Evolutionary conservation across 306 rosid species (phyloP).

Genomic region (Rubus idaeus): DNA sequence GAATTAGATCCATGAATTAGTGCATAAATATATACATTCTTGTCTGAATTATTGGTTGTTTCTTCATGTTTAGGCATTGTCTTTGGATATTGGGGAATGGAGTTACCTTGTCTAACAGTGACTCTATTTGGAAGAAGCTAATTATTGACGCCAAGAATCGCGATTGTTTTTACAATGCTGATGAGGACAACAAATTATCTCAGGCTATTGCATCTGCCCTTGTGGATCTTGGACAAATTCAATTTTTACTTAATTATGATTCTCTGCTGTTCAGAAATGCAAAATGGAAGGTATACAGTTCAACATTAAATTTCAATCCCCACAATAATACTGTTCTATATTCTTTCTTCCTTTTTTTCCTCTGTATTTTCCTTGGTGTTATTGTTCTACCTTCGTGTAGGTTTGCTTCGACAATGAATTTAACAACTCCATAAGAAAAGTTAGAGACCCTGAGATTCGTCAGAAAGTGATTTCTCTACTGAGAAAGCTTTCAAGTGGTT

Average conservation of each 20-base stretch:
- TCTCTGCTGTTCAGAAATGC: not conserved
- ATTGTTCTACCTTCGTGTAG: not conserved
- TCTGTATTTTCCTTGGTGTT: not conserved
- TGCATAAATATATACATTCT: not conserved
- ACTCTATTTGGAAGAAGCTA: conserved; percentile 36
- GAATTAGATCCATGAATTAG: not conserved
- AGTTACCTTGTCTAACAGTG: conserved; percentile 23
- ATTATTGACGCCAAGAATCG: conserved; percentile 38
- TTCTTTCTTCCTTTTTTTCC: no score
- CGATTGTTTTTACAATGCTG: conserved; percentile 29
- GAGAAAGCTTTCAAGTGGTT: not conserved
- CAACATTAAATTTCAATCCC: not conserved
- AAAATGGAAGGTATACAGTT: not conserved
- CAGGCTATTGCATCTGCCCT: conserved; percentile 23
- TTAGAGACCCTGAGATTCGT: not conserved
- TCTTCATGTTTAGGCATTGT: conserved; percentile 26
- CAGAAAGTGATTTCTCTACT: not conserved
- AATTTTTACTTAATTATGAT: not conserved
- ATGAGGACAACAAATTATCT: conserved; percentile 27
- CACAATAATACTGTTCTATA: not conserved
- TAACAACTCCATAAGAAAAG: not conserved
- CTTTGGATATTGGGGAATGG: conserved; percentile 46
- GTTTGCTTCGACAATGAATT: not conserved
- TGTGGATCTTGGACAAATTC: not conserved
- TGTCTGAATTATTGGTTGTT: not conserved